Base-by-base conservation (phyloP, 148 eudicot species). In the Heliosperma pusillum region DNA sequence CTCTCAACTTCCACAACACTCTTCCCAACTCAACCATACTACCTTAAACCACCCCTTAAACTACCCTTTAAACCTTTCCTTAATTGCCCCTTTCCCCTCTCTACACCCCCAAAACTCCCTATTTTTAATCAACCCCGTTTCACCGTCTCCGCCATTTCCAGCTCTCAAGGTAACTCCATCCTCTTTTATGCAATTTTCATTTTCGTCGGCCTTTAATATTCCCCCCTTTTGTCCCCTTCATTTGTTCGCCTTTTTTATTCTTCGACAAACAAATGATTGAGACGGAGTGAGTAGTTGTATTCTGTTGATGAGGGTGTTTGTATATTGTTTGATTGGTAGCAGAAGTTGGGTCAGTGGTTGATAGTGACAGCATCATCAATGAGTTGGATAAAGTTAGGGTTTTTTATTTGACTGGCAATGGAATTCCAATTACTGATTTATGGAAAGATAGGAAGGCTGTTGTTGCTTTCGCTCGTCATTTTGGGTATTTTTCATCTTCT, bases 401-500 rank as follows among this genome's bases (percentile, higher is more conserved):
- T 60, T 83, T 82, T 82, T 93, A 87, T 88, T 85, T 96, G 88
- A 69, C 80, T 65, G 97, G 97, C 71, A 89, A 86, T 68, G 85
- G 83, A 20, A 57, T 92, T 73, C 72, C 89, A 0, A 89, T 92
- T 58, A 80, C 94, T 79, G 94, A 90, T 86, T 83, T 96, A 78
- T 96, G 99, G 99, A 89, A 89, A 79, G 93, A 92, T 75, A 85
- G 99, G 81, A 96, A 86, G 80, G 97, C 91, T 53, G 91, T 96
- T 72, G 87, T 92, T 53, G 97, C 99, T 52, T 96, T 96, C 76
- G 97, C 99, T 79, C 94, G 99, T 30, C 99, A 96, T 89, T 96
- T 92, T 42, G 99, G 99, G 97, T 95, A 29, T 67, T 66, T 66
- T 13, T 33, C 17, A 27, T 61, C 21, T 67, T 33, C 21, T 9